Evolutionary conservation across 2,329 filamentous ascomycete species (phyloP).

Genomic region (Periglandula ipomoeae): DNA sequence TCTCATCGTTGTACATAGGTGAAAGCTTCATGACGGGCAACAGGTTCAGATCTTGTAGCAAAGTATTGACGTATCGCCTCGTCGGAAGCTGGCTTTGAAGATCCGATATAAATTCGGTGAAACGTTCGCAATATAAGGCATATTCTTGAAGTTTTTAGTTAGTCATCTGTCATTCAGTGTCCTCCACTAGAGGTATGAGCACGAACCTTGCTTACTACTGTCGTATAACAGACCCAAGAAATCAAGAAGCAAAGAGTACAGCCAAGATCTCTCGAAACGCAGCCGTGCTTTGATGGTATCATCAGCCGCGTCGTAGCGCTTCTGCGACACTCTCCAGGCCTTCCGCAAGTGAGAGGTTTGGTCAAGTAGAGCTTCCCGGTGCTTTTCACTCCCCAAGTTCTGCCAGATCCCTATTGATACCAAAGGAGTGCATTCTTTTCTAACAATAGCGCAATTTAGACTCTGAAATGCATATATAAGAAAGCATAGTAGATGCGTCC

Average conservation of each 20-base stretch:
- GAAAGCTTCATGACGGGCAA: constrained; percentile 71
- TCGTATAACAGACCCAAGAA: constrained; percentile 69
- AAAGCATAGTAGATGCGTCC: constrained; percentile 80
- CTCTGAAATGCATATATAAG: constrained; percentile 90
- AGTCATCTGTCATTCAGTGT: background rate
- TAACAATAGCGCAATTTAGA: constrained; percentile 76
- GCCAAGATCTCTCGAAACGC: constrained; percentile 87
- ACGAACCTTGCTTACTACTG: constrained; percentile 35
- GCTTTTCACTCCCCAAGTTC: constrained; percentile 70
- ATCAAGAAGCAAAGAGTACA: constrained; percentile 76
- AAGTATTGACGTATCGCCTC: constrained; percentile 81
- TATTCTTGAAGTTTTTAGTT: background rate
- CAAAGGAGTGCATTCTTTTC: constrained; percentile 92
- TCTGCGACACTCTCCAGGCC: constrained; percentile 79
- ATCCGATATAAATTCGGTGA: constrained; percentile 83
- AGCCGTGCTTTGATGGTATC: constrained; percentile 68
- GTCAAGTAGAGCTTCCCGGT: constrained; percentile 64
- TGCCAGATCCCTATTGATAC: constrained; percentile 96
- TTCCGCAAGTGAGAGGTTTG: constrained; percentile 70
- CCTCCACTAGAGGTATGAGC: background rate
- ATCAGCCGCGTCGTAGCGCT: constrained; percentile 81
- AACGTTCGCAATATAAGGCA: constrained; percentile 72
- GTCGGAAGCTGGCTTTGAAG: constrained; percentile 90
- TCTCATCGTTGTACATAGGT: constrained; percentile 64
- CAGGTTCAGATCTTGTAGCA: constrained; percentile 79